Conservation (phyloP, 805 yeast species). For the Candida silvicultrix region DNA sequence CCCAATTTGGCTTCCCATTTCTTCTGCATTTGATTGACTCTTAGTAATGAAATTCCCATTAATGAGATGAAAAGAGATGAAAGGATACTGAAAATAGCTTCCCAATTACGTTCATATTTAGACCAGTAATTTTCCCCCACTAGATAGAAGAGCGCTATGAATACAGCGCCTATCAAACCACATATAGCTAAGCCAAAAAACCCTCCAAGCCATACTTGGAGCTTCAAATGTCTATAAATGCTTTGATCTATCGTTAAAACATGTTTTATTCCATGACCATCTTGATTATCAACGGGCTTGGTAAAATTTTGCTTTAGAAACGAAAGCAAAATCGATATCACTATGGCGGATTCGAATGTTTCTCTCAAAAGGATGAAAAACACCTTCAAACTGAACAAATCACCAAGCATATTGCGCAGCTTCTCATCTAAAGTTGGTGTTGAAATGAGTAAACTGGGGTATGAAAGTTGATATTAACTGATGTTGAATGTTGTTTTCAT, state of each 20-base stretch:
- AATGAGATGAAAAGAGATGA: slow-evolving; percentile 76
- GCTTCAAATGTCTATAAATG: slow-evolving; percentile 38
- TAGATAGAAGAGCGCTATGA: slow-evolving; percentile 67
- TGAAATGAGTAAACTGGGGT: too few species aligned
- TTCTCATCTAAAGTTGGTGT: neutral
- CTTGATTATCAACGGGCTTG: slow-evolving; percentile 7
- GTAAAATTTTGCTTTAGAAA: slow-evolving; percentile 85
- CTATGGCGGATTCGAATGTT: slow-evolving; percentile 85
- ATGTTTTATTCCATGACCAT: neutral
- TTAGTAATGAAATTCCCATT: slow-evolving; percentile 80
- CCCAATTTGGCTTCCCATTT: slow-evolving; percentile 76
- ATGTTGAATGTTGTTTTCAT: neutral
- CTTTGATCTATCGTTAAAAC: slow-evolving; percentile 23
- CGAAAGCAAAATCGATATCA: slow-evolving; percentile 86
- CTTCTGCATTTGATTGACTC: slow-evolving; percentile 76
- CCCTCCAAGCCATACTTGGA: slow-evolving; percentile 86
- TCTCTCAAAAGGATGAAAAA: slow-evolving; percentile 92
- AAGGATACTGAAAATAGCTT: slow-evolving; percentile 73
- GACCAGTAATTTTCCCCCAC: slow-evolving; percentile 86
- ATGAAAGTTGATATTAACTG: neutral
- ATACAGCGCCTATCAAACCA: slow-evolving; percentile 62
- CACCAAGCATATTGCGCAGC: neutral
- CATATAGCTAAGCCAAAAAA: slow-evolving; percentile 65
- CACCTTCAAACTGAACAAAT: slow-evolving; percentile 43
- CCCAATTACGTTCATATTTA: slow-evolving; percentile 84